Base-by-base conservation (phyloP, 2,329 filamentous ascomycete species). In the Nemania bipapillata region DNA sequence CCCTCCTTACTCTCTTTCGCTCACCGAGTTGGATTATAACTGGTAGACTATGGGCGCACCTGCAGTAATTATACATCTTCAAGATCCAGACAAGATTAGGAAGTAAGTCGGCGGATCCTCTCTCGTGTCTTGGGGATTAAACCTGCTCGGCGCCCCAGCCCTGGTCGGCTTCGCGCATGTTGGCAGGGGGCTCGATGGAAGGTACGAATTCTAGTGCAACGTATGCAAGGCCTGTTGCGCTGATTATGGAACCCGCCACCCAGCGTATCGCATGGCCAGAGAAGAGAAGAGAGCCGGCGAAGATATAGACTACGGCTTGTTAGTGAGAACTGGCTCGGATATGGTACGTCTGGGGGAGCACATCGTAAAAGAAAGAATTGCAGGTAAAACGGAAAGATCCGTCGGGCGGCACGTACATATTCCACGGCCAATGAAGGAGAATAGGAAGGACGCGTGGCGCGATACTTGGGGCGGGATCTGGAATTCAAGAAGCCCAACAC, bases 371-470 rank as follows among this genome's bases (percentile, higher is more conserved):
- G 1, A 32, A 54, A 28, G 22, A 24, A 12, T n/a, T 9, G 17
- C 20, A 42, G 24, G 42, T 32, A 8, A 9, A 26, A 35, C 20
- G 32, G 32, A 11, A 11, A 22, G 2, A 12, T 17, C n/a, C 5
- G 37, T 40, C 61, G 59, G 32, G 57, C 20, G 30, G 42, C 17
- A 90, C 93, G 83, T 89, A 97, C 94, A 98, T 80, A 93, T 86
- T 82, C 96, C 96, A 79, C 96, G 94, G 70, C 96, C 96, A 75
- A 98, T 84, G 86, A 99, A 98, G 66, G 93, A 97, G 86, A 98
- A 98, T 82, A 98, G 90, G 86, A 99, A 99, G 11, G 93, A 97
- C 63, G 94, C 95, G 85, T 98, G 97, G 83, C 93, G 91, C 66
- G 94, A 91, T 63, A 97, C 87, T 80, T 97, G 94, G 68, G 94